Base-by-base conservation (phyloP, 2,329 filamentous ascomycete species). In the Ophiostoma novo-ulmi region DNA sequence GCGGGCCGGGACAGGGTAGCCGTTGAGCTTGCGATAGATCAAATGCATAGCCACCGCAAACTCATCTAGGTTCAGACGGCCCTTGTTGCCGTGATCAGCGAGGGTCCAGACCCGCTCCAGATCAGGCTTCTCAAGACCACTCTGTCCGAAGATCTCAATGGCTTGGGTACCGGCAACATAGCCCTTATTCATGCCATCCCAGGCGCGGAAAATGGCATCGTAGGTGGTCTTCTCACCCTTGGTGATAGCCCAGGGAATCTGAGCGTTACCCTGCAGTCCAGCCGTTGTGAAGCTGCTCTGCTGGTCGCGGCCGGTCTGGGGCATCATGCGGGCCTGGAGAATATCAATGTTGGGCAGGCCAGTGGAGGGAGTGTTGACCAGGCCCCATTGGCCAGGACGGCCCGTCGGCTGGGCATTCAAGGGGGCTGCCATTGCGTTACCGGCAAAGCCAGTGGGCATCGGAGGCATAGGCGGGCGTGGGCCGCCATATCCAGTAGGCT, bases 31-130 rank as follows among this genome's bases (percentile, higher is more conserved):
- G 76, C 95, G 88, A 82, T 99, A 99, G 76, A 99, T 99, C 80
- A 99, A 83, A 85, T 99, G 95, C 95, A 99, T 99, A 11, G 94
- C 93, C 69, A 99, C 94, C 10, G 95, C 94, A 78, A 99, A 99
- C 78, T 99, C 95, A 78, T 99, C 95, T 77, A 98, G 87, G 76
- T 99, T 94, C 39, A 99, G 85, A 70, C 94, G 91, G 22, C 95
- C 95, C 79, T 95, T 95, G 80, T 99, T 97, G 74, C 94, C 91
- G 41, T 94, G 91, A 78, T 99, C 95, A 3, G 94, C 91, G 71
- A 99, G 83, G 11, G 95, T 98, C 95, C 95, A 99, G 68, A 98
- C 89, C 41, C 91, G 87, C 80, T 98, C 95, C 52, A 99, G 83
- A 75, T 98, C 95, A 36, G 90, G 84, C 80, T 96, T 96, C 67